A percentile compares a stretch with the other conserved stretches of the same genome.
phyloP scores from a whole-genome alignment of 768 basidiomycete genomes.

The Pleurotus salmoneostramineus region DNA sequence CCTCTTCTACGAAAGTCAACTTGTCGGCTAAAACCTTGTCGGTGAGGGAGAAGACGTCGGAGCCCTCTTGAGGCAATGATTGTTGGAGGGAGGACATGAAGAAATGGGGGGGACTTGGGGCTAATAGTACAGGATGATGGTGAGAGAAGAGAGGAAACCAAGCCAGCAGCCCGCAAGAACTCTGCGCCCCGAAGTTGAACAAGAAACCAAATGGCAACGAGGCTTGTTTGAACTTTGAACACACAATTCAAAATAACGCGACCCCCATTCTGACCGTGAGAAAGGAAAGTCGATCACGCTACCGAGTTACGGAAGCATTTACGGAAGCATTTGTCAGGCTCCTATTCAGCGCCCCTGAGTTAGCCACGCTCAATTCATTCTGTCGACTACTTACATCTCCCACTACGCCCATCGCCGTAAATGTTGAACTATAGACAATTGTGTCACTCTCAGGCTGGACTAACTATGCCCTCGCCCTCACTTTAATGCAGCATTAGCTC shows the following conservation, averaged over 20 bases:
- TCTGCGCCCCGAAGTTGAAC: background rate
- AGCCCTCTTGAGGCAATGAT: conserved; percentile 31
- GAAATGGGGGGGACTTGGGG: conserved; percentile 40
- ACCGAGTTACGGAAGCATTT: background rate
- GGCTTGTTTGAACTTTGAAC: conserved; percentile 4
- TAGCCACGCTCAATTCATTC: no score
- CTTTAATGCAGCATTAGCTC: no score
- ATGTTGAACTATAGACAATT: no score
- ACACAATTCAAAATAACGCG: conserved; percentile 8
- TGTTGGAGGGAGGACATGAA: conserved; percentile 32
- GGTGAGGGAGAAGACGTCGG: conserved; percentile 71
- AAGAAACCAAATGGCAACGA: conserved; percentile 5
- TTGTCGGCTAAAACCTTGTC: conserved; percentile 69
- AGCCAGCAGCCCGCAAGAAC: conserved; percentile 6
- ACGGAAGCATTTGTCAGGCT: background rate
- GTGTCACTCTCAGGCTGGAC: no score
- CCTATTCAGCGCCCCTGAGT: no score
- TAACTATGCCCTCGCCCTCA: no score
- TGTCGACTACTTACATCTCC: no score
- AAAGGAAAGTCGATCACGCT: conserved; percentile 2
- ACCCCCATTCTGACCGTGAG: background rate
- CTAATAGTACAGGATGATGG: conserved; percentile 53
- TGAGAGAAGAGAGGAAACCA: conserved; percentile 31
- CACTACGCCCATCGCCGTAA: no score
- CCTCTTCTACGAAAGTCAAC: conserved; percentile 75